Evolutionary conservation across 2,329 filamentous ascomycete species (phyloP), one percentile per base, ranked within the genome.

Genomic region (Harringtonia lauricola): DNA sequence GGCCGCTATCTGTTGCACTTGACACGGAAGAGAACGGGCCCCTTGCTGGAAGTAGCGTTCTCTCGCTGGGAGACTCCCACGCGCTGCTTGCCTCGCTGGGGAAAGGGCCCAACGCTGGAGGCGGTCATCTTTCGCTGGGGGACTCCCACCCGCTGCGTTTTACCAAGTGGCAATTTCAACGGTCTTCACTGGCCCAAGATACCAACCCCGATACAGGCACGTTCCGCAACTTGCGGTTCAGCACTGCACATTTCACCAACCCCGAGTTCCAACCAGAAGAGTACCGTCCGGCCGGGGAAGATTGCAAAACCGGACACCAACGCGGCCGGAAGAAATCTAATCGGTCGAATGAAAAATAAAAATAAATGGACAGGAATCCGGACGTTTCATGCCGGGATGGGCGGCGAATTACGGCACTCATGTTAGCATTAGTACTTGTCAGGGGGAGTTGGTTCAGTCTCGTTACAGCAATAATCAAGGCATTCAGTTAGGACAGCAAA

Each of bases 191-290:
- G 2, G 31, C 34, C 22, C 22, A 17, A 10, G 40, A 47, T 19
- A 37, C 30, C 21, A 49, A 39, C 26, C 42, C 34, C 6, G 43
- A 45, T 3, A 37, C 47, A 2, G 71, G 65, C 41, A 76, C 73
- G 1, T 83, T 83, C 54, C 79, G 78, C 54, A 81, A 82, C 51
- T 79, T 72, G 42, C 74, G 81, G 43, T 81, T 76, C 61, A 83
- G 82, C 52, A 71, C 71, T 38, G 78, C 79, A 1, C 79, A 83
- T 55, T 83, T 76, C 51, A 76, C 77, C 47, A 83, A 83, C 50
- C 74, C 76, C 34, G 68, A 75, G 49, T 76, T 77, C 49, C 72
- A 75, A 47, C 72, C 73, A 0, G 71, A 76, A 50, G 68, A 72
- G 56, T 74, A 68, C 52, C 61, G 56, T 35, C 66, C 66, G 7